Conservation (phyloP, 805 yeast genomes). For the Candida palmyrensis region DNA sequence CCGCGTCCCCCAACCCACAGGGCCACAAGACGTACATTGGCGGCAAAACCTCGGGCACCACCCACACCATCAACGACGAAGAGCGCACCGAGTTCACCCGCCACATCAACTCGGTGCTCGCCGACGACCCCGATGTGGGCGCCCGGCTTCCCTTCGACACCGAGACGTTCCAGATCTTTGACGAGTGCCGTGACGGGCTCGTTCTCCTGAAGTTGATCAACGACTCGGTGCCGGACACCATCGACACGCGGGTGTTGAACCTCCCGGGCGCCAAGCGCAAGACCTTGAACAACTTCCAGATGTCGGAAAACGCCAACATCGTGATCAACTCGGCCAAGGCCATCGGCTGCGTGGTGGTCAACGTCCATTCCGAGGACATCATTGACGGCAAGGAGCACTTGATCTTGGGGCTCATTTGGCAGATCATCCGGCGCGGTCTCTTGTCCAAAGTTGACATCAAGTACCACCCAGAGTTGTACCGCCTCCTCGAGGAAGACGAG, state of each 20-base stretch:
- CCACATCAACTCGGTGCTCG: conserved; percentile 87
- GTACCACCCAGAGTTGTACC: conserved; percentile 92
- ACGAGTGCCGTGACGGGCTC: conserved; percentile 93
- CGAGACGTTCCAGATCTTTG: conserved; percentile 91
- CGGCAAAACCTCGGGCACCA: conserved; percentile 85
- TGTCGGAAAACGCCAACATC: conserved; percentile 95
- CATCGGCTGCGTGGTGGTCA: conserved; percentile 96
- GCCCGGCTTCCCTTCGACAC: conserved; percentile 84
- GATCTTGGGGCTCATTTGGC: conserved; percentile 92
- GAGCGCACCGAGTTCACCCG: conserved; percentile 94
- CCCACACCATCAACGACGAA: conserved; percentile 96
- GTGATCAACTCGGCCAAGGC: conserved; percentile 98
- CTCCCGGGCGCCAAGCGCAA: conserved; percentile 72
- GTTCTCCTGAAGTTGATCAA: conserved; percentile 89
- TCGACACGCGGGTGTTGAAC: conserved; percentile 95
- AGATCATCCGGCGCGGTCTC: conserved; percentile 93
- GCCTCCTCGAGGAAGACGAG: conserved; percentile 92
- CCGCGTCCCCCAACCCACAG: conserved; percentile 2
- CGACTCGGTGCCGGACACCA: conserved; percentile 97
- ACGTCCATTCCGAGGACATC: conserved; percentile 93
- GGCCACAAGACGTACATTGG: conserved; percentile 64
- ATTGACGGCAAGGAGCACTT: conserved; percentile 92
- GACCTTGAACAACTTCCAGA: conserved; percentile 84
- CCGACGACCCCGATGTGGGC: conserved; percentile 86
- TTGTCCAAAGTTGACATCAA: conserved; percentile 93